phyloP scores from a whole-genome alignment of 75 land plant species.

The Isoetes taiwanensis region DNA sequence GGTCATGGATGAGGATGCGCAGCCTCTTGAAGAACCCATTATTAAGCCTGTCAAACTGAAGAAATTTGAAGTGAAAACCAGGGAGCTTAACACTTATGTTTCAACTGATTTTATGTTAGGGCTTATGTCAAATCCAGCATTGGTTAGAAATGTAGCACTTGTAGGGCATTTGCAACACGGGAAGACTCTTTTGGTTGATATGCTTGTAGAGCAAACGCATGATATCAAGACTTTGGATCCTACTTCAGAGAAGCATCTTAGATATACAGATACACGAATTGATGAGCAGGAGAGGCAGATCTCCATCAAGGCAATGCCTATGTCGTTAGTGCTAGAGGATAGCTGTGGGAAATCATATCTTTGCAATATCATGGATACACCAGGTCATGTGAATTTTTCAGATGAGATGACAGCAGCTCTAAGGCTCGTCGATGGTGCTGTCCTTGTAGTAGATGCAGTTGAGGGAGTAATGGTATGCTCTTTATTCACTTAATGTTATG shows the following conservation, averaged over 20 bases:
- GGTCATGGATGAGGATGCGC: conserved; percentile 99
- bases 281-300: conserved; percentile 97
- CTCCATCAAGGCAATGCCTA: conserved; percentile 89
- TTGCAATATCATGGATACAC: conserved; percentile 94
- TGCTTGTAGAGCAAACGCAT: conserved; percentile 94
- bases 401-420: conserved; percentile 99
- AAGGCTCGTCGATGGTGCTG: conserved; percentile 95
- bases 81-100: conserved; percentile 67
- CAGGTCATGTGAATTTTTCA: conserved; percentile 95
- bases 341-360: conserved; percentile 77
- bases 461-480: conserved; percentile 89
- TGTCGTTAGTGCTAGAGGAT: conserved; percentile 94
- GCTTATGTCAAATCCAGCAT: conserved; percentile 67
- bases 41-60: conserved; percentile 69
- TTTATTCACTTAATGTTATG: background rate
- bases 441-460: conserved; percentile 93
- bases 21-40: conserved; percentile 79
- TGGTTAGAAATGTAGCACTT: conserved; percentile 81
- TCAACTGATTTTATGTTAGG: conserved; percentile 85
- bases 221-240: conserved; percentile 65
- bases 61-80: conserved; percentile 73
- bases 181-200: conserved; percentile 92
- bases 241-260: conserved; percentile 73
- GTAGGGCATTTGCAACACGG: conserved; percentile 94
- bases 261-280: conserved; percentile 90